A percentile compares a stretch with the other conserved stretches of the same genome.
These are phyloP conservation scores for Chrysosporium queenslandicum DNA, from an alignment of 2,329 filamentous ascomycete species.

Conservation along the genomic window DNA sequence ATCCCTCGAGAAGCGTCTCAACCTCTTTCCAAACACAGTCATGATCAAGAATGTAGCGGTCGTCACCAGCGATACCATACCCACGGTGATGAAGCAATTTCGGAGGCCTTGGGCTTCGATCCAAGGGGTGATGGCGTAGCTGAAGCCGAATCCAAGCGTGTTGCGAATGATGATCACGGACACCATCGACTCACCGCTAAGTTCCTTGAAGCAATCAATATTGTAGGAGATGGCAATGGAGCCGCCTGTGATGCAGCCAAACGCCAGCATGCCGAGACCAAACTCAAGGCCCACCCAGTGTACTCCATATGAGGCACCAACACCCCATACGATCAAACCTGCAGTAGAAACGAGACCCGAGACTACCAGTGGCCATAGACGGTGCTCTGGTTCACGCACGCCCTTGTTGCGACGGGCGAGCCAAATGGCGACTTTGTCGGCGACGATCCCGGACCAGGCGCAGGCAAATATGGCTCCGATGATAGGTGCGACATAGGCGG, in stretches of 20 bases:
- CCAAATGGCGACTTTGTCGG: slow-evolving; percentile 24
- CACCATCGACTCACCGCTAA: slow-evolving; percentile 24
- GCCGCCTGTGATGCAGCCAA: slow-evolving; percentile 21
- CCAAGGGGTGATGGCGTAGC: slow-evolving; percentile 32
- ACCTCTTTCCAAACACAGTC: slow-evolving; percentile 24
- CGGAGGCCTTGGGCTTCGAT: slow-evolving; percentile 25
- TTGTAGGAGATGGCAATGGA: slow-evolving; percentile 22
- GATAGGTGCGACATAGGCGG: slow-evolving; percentile 21
- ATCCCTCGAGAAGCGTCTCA: slow-evolving; percentile 16
- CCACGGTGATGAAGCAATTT: slow-evolving; percentile 28
- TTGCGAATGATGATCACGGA: slow-evolving; percentile 34
- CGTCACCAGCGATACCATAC: slow-evolving; percentile 24
- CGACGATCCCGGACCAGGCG: slow-evolving; percentile 11
- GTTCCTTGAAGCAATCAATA: slow-evolving; percentile 24
- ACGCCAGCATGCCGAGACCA: slow-evolving; percentile 24
- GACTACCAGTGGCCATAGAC: slow-evolving; percentile 25
- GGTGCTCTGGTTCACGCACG: slow-evolving; percentile 31
- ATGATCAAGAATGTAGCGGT: slow-evolving; percentile 24
- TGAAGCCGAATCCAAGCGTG: slow-evolving; percentile 27
- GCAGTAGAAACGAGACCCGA: slow-evolving; percentile 21
- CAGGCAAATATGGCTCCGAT: slow-evolving; percentile 20
- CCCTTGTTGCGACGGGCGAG: slow-evolving; percentile 37
- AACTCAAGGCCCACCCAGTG: slow-evolving; percentile 26
- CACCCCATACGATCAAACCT: slow-evolving; percentile 23
- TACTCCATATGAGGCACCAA: slow-evolving; percentile 23